These are phyloP conservation scores for Neurospora intermedia DNA, from an alignment of 495 filamentous ascomycete genomes.

Conservation along the genomic window DNA sequence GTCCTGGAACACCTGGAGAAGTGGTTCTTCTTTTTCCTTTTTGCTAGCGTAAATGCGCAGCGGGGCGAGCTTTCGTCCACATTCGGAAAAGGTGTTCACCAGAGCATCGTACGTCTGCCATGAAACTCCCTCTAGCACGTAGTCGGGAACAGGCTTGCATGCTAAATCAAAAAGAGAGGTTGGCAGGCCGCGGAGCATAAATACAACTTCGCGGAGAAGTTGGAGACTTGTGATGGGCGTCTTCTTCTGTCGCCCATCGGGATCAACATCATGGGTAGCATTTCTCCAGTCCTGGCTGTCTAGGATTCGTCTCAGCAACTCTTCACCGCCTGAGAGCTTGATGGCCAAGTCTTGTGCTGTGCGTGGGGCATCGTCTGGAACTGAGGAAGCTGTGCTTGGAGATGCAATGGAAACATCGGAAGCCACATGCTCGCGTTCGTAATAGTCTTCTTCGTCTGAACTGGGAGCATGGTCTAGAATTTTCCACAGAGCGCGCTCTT, in stretches of 20 bases:
- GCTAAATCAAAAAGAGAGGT: constrained; percentile 57
- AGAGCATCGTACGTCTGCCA: constrained; percentile 33
- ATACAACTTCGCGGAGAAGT: constrained; percentile 64
- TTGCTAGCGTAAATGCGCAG: constrained; percentile 22
- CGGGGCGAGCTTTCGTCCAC: constrained; percentile 26
- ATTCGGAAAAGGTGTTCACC: constrained; percentile 28
- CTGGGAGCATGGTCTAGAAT: constrained; percentile 61
- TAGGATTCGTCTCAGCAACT: constrained; percentile 38
- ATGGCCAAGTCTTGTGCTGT: constrained; percentile 26
- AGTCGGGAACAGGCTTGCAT: constrained; percentile 19
- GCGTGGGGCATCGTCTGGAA: constrained; percentile 25
- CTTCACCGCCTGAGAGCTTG: constrained; percentile 24
- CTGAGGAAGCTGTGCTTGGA: constrained; percentile 13
- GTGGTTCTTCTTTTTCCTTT: constrained; percentile 27
- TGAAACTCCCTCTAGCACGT: constrained; percentile 27
- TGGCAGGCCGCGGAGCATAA: constrained; percentile 72
- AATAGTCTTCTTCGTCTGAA: constrained; percentile 47
- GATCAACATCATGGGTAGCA: constrained; percentile 18
- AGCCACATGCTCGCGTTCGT: constrained; percentile 24
- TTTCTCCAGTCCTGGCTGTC: constrained; percentile 57
- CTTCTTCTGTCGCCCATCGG: constrained; percentile 28
- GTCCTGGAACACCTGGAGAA: constrained; percentile 41
- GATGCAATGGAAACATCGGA: constrained; percentile 24
- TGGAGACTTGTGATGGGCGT: constrained; percentile 58
- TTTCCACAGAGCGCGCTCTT: constrained; percentile 66